These are phyloP conservation scores for Penicillium parvum DNA, from an alignment of 495 filamentous ascomycete genomes.

Conservation along the genomic window DNA sequence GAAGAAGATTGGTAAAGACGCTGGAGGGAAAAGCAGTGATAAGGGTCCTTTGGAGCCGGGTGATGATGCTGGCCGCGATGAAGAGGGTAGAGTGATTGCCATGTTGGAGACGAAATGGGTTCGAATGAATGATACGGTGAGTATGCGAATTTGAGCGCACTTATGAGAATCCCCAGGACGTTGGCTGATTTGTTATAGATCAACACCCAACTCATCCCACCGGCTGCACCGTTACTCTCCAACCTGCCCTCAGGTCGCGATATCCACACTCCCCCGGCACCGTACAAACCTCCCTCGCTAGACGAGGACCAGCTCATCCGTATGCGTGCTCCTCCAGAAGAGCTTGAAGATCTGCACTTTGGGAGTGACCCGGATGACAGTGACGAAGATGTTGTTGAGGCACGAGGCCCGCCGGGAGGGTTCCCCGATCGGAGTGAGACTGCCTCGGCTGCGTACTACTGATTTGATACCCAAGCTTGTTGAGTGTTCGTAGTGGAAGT, in stretches of 20 bases:
- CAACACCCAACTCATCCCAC: constrained; percentile 72
- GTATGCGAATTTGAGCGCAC: constrained; percentile 21
- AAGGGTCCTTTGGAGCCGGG: constrained; percentile 68
- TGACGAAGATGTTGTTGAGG: constrained; percentile 43
- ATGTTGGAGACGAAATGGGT: constrained; percentile 87
- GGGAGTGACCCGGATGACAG: constrained; percentile 39
- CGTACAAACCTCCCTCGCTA: constrained; percentile 55
- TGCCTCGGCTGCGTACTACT: constrained; percentile 42
- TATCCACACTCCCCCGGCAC: constrained; percentile 60
- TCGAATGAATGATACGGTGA: constrained; percentile 87
- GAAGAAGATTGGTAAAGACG: constrained; percentile 66
- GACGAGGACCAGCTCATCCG: constrained; percentile 51
- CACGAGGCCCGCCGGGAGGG: constrained; percentile 41
- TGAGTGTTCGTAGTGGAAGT: not conserved
- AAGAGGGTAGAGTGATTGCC: constrained; percentile 81
- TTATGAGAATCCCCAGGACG: no score
- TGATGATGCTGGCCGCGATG: constrained; percentile 73
- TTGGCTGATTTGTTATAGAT: constrained; percentile 53
- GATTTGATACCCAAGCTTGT: constrained; percentile 27
- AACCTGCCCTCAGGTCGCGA: constrained; percentile 85
- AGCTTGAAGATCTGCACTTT: constrained; percentile 26
- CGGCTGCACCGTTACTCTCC: constrained; percentile 61
- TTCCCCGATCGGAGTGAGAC: constrained; percentile 36
- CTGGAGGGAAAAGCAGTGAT: constrained; percentile 51
- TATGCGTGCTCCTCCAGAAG: constrained; percentile 42